Evolutionary conservation across 345 rosid species (phyloP), one percentile per base, ranked within the genome.

Genomic region (Chamaenerion angustifolium): DNA sequence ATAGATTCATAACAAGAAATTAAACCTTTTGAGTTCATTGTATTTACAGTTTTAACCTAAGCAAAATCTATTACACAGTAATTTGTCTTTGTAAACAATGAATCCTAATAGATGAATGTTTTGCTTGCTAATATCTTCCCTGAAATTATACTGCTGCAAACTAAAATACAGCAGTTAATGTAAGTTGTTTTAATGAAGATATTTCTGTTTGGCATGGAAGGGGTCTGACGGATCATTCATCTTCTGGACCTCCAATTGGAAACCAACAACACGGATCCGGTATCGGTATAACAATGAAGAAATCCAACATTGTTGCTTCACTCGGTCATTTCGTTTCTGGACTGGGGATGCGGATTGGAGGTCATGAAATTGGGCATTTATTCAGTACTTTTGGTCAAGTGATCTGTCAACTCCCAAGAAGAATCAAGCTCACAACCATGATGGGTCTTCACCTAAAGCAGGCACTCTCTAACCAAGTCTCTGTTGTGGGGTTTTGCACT

Each of bases 331-430:
- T 87, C 54, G 64, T 80, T 46, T 70, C 83, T 56, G 62, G 76
- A 56, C 49, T 51, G 41, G 72, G 65, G 59, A 54, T 44, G 64
- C 70, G 54, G 11, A 62, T 55, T 0, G 50, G 51, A 55, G 52
- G 60, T 46, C 59, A 63, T 23, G 69, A 64, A 59, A 48, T 48
- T 2, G 68, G 56, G n/a, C 70, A 56, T 46, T 65, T 71, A 64
- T 74, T 79, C 56, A 73, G 76, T 75, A 77, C 88, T 13, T 83
- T 83, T 48, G 87, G 85, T 18, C 86, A 81, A 68, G 70, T 90
- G 56, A 68, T 71, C 17, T 86, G 72, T 64, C 71, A 73, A 56
- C 59, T 86, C 68, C 66, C 83, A 11, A 55, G 64, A 58, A 72
- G 78, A 55, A 45, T 70, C n/a, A 72, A 79, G 46, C 58, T 90